Base-by-base conservation (phyloP, 2,329 filamentous ascomycete species). In the Phyllosticta ampelicida region DNA sequence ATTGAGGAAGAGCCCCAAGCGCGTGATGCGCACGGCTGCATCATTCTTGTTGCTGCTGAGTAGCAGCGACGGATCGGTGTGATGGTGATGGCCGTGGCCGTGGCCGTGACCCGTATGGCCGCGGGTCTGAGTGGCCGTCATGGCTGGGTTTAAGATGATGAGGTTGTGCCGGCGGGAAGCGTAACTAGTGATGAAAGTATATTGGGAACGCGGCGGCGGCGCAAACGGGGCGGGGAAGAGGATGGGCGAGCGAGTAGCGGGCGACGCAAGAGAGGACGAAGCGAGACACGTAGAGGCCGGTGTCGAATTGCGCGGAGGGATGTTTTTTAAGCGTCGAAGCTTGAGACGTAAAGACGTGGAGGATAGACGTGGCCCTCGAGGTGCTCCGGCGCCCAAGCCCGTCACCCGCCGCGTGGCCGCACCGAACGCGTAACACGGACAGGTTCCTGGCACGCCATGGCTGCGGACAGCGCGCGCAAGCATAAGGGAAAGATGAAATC, bases 11-110 rank as follows among this genome's bases (percentile, higher is more conserved):
- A 95, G 80, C 23, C 90, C 90, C 66, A 97, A 87, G 63, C 90
- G 81, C 55, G 94, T 99, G 68, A 96, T 96, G 66, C 90, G 86
- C 66, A 96, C 95, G 63, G 90, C 90, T 54, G 94, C 90, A 74
- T 99, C 94, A 64, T 88, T 86, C 74, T 90, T 94, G 75, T 95
- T 89, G 62, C 79, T 80, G 6, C 88, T 92, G 3, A 84, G 87
- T 54, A 95, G 79, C 70, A 90, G 94, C 49, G 84, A 82, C 74
- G 89, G 94, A 73, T 96, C 90, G 71, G 94, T 88, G 70, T 89
- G 84, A 66, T 87, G 84, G 61, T 77, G 75, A 65, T 83, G 82
- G 59, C 76, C 73, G 63, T 84, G 81, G 60, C 77, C 75, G 65
- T 84, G 82, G 59, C 76, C 72, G 64, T 84, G 81, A 70, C 70